Evolutionary conservation across 2,329 filamentous ascomycete species (phyloP), one percentile per base, ranked within the genome.

Genomic region (Verruconis gallopava): DNA sequence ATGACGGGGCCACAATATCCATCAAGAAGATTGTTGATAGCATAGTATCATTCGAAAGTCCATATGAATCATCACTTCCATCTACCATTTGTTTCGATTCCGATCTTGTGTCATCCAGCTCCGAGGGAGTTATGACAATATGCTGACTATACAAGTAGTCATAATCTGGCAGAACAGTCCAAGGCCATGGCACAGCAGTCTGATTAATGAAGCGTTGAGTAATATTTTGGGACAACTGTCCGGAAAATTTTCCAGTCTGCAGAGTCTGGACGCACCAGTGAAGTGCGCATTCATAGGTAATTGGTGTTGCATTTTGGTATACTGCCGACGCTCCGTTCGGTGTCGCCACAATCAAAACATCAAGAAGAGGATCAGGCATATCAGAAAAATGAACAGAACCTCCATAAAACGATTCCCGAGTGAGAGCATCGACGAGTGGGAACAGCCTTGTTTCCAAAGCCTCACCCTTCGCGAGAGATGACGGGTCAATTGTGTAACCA

Each of bases 171-270:
- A 9, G 9, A n/a, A n/a, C n/a, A 9, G 25, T n/a, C n/a, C 6
- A n/a, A 9, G 25, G 25, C 9, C 6, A 9, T 9, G 9, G 25
- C 9, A n/a, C n/a, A n/a, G 6, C 25, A 9, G 25, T 30, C 25
- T 9, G 6, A n/a, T 30, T 30, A 11, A 40, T n/a, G 20, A 46
- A 42, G 1, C 21, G 43, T 2, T 47, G 17, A 1, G 48, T 19
- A 1, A 52, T 37, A 3, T 50, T 37, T 37, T 53, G 52, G 13
- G 36, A 6, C 17, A 55, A 54, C 0, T 11, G 34, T 1, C 44
- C 52, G 14, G 14, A 33, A 4, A 20, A 18, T 12, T 52, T 5
- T 45, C 38, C 1, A 46, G 42, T 43, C n/a, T 43, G 11, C 2
- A 44, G 3, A 4, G 42, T 44, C 44, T 13, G n/a, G 3, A 36